Conservation (phyloP, 2,329 filamentous ascomycete species). For the Nemania bipapillata region DNA sequence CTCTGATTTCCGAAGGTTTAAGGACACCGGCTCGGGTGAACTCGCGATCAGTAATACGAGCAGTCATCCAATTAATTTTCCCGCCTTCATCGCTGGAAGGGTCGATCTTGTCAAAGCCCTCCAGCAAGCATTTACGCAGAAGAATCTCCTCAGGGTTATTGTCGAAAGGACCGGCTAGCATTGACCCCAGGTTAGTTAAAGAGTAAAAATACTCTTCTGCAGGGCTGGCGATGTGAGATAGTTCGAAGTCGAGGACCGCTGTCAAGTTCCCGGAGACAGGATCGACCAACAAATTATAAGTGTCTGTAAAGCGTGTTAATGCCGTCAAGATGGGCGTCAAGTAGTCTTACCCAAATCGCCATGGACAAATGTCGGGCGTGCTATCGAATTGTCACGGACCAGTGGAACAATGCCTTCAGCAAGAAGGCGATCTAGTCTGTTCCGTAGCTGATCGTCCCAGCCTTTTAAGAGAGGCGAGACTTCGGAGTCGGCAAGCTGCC, state of each 20-base stretch:
- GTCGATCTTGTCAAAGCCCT: constrained; percentile 8
- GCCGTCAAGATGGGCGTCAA: constrained; percentile 2
- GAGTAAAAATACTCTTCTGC: constrained; percentile 24
- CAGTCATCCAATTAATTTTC: constrained; percentile 1
- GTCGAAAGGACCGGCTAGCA: constrained; percentile 4
- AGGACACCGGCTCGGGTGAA: not conserved
- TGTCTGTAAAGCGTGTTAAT: constrained; percentile 17
- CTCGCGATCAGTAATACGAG: constrained; percentile 4
- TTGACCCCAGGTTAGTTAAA: constrained; percentile 13
- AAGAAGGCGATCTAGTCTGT: constrained; percentile 8
- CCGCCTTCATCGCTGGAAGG: not conserved
- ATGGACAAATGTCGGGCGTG: constrained; percentile 16
- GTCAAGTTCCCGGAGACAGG: constrained; percentile 8
- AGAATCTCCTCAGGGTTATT: constrained; percentile 14
- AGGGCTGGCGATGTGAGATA: constrained; percentile 20
- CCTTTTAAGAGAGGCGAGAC: constrained; percentile 1
- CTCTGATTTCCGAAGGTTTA: not conserved
- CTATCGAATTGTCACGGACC: constrained; percentile 3
- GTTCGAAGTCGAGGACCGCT: constrained; percentile 19
- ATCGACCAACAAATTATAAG: constrained; percentile 21
- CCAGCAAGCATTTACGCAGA: constrained; percentile 11
- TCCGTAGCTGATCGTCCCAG: not conserved
- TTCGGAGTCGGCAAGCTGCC: constrained; percentile 6
- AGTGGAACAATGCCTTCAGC: constrained; percentile 8
- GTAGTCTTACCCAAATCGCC: constrained; percentile 20